These are phyloP conservation scores for Aechmea fasciata DNA, from an alignment of 176 grass and related monocot species.

Conservation along the genomic window DNA sequence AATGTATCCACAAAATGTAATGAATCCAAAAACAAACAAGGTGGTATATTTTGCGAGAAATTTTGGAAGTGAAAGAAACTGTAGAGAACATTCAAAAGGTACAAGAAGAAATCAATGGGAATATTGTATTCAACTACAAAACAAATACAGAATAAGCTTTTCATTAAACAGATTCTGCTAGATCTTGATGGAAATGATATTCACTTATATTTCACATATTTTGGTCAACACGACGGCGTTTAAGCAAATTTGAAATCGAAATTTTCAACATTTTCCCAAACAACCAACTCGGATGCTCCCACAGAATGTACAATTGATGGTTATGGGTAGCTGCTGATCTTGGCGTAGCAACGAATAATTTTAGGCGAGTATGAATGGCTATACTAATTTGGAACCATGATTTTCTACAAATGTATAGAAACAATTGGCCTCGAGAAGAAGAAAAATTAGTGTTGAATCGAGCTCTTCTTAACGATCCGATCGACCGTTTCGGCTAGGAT, in stretches of 20 bases:
- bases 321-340: neutral
- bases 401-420: slow-evolving; percentile 36
- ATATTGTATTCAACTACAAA: neutral
- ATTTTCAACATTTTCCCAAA: neutral
- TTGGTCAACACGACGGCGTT: neutral
- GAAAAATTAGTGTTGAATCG: slow-evolving; percentile 7
- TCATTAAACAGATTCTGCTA: neutral
- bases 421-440: neutral
- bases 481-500: slow-evolving; percentile 44
- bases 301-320: slow-evolving; percentile 10
- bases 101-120: neutral
- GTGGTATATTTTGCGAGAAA: no score
- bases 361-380: neutral
- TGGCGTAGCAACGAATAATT: neutral
- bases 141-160: neutral
- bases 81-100: neutral
- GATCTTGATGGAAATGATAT: neutral
- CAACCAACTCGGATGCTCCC: neutral
- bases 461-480: slow-evolving; percentile 21
- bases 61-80: no score
- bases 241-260: no score
- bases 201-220: neutral
- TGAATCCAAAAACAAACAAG: no score
- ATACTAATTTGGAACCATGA: slow-evolving; percentile 23
- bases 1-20: no score